Percentiles rank a stretch among this genome's conserved stretches.
Conservation (phyloP, 2,329 filamentous ascomycete species). For the Aspergillus jensenii region DNA sequence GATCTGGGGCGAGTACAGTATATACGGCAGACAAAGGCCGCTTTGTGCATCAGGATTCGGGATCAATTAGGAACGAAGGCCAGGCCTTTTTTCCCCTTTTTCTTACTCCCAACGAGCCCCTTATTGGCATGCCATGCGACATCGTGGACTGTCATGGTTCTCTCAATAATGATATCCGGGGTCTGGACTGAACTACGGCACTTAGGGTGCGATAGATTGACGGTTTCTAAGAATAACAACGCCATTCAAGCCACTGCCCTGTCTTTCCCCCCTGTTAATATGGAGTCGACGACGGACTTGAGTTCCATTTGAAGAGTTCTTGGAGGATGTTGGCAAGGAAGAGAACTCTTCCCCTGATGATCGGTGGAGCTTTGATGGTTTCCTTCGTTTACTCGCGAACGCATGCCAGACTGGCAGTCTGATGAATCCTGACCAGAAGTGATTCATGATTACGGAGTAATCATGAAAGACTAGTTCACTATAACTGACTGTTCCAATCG, state of each 20-base stretch:
- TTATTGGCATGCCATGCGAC: background rate
- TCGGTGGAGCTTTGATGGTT: constrained; percentile 17
- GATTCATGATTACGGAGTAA: background rate
- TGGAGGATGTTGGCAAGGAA: background rate
- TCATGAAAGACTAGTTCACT: background rate
- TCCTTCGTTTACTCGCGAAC: background rate
- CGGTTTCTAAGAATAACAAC: constrained; percentile 8
- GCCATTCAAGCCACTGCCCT: background rate
- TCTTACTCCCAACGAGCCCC: background rate
- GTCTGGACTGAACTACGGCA: constrained; percentile 1
- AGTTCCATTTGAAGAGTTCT: background rate
- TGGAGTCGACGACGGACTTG: background rate
- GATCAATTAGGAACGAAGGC: background rate
- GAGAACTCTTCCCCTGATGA: constrained; percentile 20
- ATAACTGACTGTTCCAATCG: background rate
- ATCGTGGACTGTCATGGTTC: background rate
- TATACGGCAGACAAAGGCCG: background rate
- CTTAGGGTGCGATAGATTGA: background rate
- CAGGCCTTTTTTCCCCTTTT: background rate
- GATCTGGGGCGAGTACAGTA: background rate
- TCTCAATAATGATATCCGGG: background rate
- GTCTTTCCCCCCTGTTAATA: background rate
- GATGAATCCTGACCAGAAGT: background rate
- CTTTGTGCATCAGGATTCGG: background rate
- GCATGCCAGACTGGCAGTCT: background rate